Percentiles rank a stretch among this genome's conserved stretches.
Conservation (phyloP, 2,329 filamentous ascomycete genomes). For the Apiospora marii region DNA sequence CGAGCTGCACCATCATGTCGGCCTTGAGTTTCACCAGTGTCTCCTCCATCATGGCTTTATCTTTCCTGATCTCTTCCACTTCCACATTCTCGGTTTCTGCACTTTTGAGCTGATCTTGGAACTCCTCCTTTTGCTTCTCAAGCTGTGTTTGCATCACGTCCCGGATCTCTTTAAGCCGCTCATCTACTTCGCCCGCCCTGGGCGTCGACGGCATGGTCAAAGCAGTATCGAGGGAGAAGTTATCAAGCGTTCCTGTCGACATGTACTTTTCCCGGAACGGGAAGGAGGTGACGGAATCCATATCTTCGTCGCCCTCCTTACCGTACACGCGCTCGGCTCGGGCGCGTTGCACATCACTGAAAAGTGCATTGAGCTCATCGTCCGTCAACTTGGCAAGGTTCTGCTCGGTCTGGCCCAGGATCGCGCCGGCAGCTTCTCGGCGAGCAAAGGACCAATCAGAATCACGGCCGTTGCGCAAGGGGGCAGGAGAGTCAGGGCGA, state of each 20-base stretch:
- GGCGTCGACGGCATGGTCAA: conserved; percentile 96
- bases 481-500: conserved; percentile 80
- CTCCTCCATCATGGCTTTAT: conserved; percentile 87
- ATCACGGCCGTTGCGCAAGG: conserved; percentile 74
- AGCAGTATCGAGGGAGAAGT: conserved; percentile 92
- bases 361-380: conserved; percentile 90
- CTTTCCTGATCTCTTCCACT: conserved; percentile 81
- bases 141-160: conserved; percentile 86
- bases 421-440: conserved; percentile 89
- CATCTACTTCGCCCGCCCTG: conserved; percentile 77
- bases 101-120: conserved; percentile 76
- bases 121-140: conserved; percentile 85
- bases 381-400: conserved; percentile 90
- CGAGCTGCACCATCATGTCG: conserved; percentile 87
- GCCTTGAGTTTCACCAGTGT: conserved; percentile 79
- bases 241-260: conserved; percentile 93
- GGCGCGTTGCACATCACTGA: conserved; percentile 91
- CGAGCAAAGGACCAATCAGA: conserved; percentile 95
- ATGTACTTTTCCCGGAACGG: conserved; percentile 93
- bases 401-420: conserved; percentile 83
- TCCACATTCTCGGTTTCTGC: conserved; percentile 80
- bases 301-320: conserved; percentile 86
- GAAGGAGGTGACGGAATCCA: conserved; percentile 88
- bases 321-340: conserved; percentile 76
- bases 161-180: conserved; percentile 75